Conservation (phyloP, 2,329 filamentous ascomycete species). For the Aureobasidium sp. region DNA sequence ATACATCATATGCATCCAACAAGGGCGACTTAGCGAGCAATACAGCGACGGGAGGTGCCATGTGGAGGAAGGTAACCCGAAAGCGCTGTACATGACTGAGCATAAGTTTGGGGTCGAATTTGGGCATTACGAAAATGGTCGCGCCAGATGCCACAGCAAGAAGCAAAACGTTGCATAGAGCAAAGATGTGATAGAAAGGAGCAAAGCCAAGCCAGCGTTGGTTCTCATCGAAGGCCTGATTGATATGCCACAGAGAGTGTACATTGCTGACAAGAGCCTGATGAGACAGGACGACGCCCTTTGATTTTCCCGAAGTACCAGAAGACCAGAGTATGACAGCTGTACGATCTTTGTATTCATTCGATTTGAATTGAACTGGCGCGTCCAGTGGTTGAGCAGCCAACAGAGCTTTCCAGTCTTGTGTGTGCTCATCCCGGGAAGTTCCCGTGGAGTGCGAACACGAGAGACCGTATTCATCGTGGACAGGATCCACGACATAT, state of each 20-base stretch:
- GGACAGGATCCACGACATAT: constrained; percentile 7
- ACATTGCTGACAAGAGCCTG: constrained; percentile 11
- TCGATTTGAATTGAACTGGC: neutral
- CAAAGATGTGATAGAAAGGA: constrained; percentile 50
- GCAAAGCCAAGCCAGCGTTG: constrained; percentile 29
- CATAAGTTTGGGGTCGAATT: constrained; percentile 39
- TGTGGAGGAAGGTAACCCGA: constrained; percentile 42
- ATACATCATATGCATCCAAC: constrained; percentile 33
- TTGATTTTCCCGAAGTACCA: constrained; percentile 43
- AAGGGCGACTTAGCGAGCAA: constrained; percentile 24
- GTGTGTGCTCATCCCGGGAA: neutral
- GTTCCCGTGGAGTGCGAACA: neutral
- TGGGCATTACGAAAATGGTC: constrained; percentile 43
- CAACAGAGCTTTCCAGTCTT: constrained; percentile 11
- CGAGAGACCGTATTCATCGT: constrained; percentile 15
- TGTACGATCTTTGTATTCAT: neutral
- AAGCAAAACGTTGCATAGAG: constrained; percentile 40
- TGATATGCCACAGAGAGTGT: constrained; percentile 13
- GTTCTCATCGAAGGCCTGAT: constrained; percentile 3
- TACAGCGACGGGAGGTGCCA: constrained; percentile 39
- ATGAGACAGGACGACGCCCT: constrained; percentile 29
- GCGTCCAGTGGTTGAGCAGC: neutral
- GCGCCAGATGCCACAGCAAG: constrained; percentile 42
- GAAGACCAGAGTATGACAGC: constrained; percentile 38
- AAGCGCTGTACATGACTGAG: constrained; percentile 35